Evolutionary conservation across 257 asterid species (phyloP), one percentile per base, ranked within the genome.

Genomic region (Capsicum chinense): DNA sequence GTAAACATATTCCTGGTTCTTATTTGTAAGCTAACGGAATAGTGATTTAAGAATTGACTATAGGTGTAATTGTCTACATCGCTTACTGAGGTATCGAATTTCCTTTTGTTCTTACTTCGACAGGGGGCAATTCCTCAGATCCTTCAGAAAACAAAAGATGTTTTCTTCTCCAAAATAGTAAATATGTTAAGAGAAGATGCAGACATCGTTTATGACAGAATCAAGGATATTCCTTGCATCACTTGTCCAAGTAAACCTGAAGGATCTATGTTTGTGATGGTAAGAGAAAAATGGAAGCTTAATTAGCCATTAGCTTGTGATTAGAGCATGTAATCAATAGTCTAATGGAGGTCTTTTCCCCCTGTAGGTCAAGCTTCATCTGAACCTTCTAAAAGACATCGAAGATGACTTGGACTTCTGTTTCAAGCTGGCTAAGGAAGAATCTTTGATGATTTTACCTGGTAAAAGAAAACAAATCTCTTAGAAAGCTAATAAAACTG

Each of bases 181-280:
- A 84, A 83, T 57, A 79, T 84, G 21, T 93, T 95, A 3, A 83
- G 83, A 87, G 92, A 92, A 88, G 83, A 87, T 67, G 95, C 97
- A 48, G 90, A 89, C 7, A 79, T 84, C 33, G 88, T 92, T 85
- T 93, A 88, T 71, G 86, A 88, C 10, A 88, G 81, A 85, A 69
- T 84, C 50, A 82, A 91, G 83, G 95, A 94, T 85, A 94, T 94
- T 83, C 93, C 92, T 37, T 88, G 92, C 92, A 57, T 94, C 83
- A 89, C 91, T 70, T 94, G 97, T 84, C 98, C 95, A 7, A 87
- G 90, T 93, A 95, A 92, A 89, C 99, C 99, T 2, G 88, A 94
- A 88, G 99, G 98, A 84, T 92, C 96, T 63, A 91, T 95, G 99
- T 93, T 91, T 83, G 91, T 85, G 50, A 92, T 95, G 98, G 98